Percentiles rank a stretch among this genome's conserved stretches.
Evolutionary conservation across 78 protist genomes (phyloP).

Genomic region (Andalucia godoyi): DNA sequence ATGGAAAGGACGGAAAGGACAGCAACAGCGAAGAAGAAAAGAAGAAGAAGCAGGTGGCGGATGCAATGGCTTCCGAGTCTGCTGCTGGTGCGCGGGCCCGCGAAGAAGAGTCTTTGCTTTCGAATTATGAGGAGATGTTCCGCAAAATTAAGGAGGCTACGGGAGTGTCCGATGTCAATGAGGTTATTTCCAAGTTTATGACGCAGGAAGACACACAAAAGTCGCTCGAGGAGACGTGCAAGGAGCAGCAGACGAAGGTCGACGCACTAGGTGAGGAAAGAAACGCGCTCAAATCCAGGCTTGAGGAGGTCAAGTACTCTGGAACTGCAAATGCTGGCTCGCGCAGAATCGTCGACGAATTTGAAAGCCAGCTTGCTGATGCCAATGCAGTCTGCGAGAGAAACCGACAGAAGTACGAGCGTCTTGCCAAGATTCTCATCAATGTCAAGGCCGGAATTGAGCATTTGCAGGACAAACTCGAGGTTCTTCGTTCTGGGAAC

Average conservation of each 20-base stretch:
- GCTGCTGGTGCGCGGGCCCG: background rate
- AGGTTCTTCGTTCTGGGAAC: background rate
- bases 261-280: background rate
- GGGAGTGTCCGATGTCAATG: slow-evolving; percentile 40
- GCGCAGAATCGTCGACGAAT: slow-evolving; percentile 28
- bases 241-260: background rate
- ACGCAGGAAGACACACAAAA: slow-evolving; percentile 40
- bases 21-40: background rate
- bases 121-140: slow-evolving; percentile 47
- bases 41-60: background rate
- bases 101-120: slow-evolving; percentile 32
- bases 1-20: background rate
- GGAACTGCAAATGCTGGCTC: slow-evolving; percentile 17
- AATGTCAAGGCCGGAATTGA: slow-evolving; percentile 44
- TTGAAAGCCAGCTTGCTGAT: slow-evolving; percentile 12
- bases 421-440: slow-evolving; percentile 20
- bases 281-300: background rate
- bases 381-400: background rate
- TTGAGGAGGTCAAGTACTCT: slow-evolving; percentile 33
- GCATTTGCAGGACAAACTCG: slow-evolving; percentile 41
- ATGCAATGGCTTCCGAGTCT: background rate
- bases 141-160: slow-evolving; percentile 59
- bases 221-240: background rate
- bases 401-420: slow-evolving; percentile 7
- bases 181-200: slow-evolving; percentile 41